Conservation (phyloP, 257 asterid genomes). For the Thymus mandschuricus region DNA sequence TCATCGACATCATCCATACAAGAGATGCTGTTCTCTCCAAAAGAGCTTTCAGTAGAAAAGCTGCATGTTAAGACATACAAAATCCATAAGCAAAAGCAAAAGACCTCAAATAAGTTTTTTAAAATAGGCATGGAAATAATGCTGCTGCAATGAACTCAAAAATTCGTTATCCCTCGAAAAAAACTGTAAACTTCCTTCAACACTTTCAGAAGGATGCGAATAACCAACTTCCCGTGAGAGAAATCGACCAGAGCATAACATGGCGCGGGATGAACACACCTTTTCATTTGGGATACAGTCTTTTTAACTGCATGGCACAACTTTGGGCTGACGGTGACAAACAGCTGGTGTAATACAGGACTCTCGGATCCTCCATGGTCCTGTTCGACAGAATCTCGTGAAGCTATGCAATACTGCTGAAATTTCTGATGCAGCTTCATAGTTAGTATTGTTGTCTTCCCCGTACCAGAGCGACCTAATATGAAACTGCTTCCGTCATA, state of each 20-base stretch:
- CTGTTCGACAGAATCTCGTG: conserved; percentile 32
- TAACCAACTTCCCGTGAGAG: background rate
- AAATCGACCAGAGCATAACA: background rate
- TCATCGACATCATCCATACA: conserved; percentile 53
- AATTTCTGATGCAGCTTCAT: conserved; percentile 55
- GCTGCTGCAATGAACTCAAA: too few species aligned
- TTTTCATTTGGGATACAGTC: conserved; percentile 56
- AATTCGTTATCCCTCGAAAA: too few species aligned
- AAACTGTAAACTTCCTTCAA: too few species aligned
- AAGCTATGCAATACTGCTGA: conserved; percentile 48
- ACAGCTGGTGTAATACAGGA: conserved; percentile 52
- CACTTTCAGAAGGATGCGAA: too few species aligned
- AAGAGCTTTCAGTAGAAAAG: conserved; percentile 39
- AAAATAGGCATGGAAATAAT: background rate
- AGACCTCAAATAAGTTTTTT: too few species aligned
- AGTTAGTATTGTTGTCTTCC: conserved; percentile 69
- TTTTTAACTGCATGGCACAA: conserved; percentile 73
- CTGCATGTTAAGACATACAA: conserved; percentile 29
- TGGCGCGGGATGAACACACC: conserved; percentile 36
- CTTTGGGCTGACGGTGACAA: conserved; percentile 73
- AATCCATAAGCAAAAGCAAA: too few species aligned
- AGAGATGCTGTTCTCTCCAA: conserved; percentile 17
- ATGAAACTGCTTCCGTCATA: conserved; percentile 47
- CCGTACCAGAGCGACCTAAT: conserved; percentile 65
- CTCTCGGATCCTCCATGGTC: conserved; percentile 9